A percentile compares a stretch with the other conserved stretches of the same genome.
Evolutionary conservation across 2,329 filamentous ascomycete genomes (phyloP).

Genomic region (Metarhizium guizhouense): DNA sequence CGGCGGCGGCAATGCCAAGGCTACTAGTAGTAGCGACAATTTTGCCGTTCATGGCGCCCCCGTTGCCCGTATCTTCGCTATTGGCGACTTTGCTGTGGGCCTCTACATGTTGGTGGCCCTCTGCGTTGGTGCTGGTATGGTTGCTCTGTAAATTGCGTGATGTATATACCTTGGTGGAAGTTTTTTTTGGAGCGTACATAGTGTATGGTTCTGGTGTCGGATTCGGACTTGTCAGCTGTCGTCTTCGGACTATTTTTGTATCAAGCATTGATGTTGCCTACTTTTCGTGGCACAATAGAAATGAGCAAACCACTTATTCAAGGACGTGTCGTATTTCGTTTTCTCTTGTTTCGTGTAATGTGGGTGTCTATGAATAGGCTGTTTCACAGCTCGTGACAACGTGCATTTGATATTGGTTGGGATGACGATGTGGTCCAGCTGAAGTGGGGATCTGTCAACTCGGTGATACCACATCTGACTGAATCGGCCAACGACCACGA

Average conservation of each 20-base stretch:
- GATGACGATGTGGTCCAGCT: too few relatives aligned
- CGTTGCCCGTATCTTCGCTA: conserved; percentile 29
- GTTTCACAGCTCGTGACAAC: too few relatives aligned
- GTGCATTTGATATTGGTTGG: too few relatives aligned
- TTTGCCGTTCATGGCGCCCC: conserved; percentile 11
- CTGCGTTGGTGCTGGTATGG: conserved; percentile 42
- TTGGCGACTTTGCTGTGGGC: conserved; percentile 40
- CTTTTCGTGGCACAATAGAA: conserved; percentile 16
- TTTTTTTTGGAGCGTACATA: conserved; percentile 10
- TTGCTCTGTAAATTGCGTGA: conserved; percentile 36
- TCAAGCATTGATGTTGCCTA: conserved; percentile 19
- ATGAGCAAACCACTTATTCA: conserved; percentile 13
- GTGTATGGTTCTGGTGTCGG: conserved; percentile 2
- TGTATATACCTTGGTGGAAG: background rate
- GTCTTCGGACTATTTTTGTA: conserved; percentile 11
- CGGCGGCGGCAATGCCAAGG: conserved; percentile 1
- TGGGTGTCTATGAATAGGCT: too few relatives aligned
- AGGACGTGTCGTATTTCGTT: background rate
- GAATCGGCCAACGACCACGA: too few relatives aligned
- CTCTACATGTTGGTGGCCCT: conserved; percentile 44
- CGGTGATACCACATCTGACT: too few relatives aligned
- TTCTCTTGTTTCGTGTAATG: too few relatives aligned
- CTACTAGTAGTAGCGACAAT: conserved; percentile 3
- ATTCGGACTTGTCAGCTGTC: background rate
- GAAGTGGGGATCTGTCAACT: too few relatives aligned